Evolutionary conservation across 2,329 filamentous ascomycete genomes (phyloP).

Genomic region (Tolypocladium endophyticum): DNA sequence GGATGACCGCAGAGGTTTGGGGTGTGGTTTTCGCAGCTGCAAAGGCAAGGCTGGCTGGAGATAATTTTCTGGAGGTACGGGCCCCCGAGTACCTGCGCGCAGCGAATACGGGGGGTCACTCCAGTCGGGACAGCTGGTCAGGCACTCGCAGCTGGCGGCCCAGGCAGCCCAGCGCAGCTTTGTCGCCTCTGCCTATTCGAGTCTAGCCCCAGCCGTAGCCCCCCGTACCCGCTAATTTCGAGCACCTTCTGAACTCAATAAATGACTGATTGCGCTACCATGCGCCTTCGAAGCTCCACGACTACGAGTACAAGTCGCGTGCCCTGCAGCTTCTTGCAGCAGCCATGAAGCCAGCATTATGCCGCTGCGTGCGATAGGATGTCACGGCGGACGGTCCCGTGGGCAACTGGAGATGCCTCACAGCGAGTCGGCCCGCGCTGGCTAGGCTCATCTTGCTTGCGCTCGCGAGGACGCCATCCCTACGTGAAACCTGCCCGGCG

Average conservation of each 20-base stretch:
- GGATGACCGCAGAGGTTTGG: constrained; percentile 16
- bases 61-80: constrained; percentile 21
- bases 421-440: background rate
- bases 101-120: background rate
- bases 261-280: no score
- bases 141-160: background rate
- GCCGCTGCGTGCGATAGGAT: background rate
- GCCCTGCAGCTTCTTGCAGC: background rate
- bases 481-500: background rate
- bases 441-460: background rate
- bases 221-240: background rate
- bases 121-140: background rate
- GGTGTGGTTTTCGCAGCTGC: constrained; percentile 21
- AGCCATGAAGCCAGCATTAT: background rate
- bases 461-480: background rate
- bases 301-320: background rate
- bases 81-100: background rate
- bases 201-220: background rate
- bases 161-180: background rate
- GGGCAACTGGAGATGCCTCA: background rate
- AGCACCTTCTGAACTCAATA: background rate
- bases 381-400: background rate
- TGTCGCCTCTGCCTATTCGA: background rate
- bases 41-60: constrained; percentile 18
- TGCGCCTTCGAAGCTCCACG: background rate